Evolutionary conservation across 106 monocot species (phyloP).

Genomic region (Hemerocallis citrina): DNA sequence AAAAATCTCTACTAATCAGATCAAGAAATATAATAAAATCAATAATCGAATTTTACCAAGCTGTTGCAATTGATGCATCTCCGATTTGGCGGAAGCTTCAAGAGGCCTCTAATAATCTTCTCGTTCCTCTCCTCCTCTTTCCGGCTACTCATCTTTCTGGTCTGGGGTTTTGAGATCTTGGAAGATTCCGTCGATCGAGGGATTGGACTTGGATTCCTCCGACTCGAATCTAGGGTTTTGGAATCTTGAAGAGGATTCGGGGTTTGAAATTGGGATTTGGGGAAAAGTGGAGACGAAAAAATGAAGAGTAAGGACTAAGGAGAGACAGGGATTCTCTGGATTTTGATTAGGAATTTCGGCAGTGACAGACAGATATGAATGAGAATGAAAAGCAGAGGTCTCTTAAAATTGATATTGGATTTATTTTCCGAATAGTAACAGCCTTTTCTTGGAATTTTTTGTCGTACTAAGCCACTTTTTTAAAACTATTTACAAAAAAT

Average conservation of each 20-base stretch:
- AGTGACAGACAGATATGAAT: too few relatives aligned
- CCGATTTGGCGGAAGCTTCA: constrained; percentile 66
- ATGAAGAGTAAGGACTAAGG: too few relatives aligned
- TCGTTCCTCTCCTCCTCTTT: constrained; percentile 64
- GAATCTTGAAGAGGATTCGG: not conserved
- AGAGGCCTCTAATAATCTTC: constrained; percentile 56
- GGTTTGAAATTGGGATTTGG: not conserved
- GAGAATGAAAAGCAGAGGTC: too few relatives aligned
- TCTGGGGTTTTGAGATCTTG: not conserved
- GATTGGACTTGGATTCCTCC: too few relatives aligned
- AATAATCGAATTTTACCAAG: constrained; percentile 17
- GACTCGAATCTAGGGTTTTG: not conserved
- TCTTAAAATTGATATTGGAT: too few relatives aligned
- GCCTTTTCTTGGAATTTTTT: too few relatives aligned
- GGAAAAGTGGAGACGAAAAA: not conserved
- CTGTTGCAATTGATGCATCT: constrained; percentile 67
- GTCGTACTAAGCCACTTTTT: too few relatives aligned
- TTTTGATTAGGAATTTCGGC: too few relatives aligned
- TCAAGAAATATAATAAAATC: not conserved
- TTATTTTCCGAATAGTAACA: too few relatives aligned
- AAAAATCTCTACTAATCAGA: not conserved
- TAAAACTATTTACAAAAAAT: too few relatives aligned
- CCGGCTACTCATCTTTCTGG: constrained; percentile 26
- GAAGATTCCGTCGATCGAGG: not conserved
- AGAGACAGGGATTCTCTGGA: too few relatives aligned